A percentile compares a stretch with the other conserved stretches of the same genome.
Conservation (phyloP, 768 basidiomycete species). For the Boletus huronensis region DNA sequence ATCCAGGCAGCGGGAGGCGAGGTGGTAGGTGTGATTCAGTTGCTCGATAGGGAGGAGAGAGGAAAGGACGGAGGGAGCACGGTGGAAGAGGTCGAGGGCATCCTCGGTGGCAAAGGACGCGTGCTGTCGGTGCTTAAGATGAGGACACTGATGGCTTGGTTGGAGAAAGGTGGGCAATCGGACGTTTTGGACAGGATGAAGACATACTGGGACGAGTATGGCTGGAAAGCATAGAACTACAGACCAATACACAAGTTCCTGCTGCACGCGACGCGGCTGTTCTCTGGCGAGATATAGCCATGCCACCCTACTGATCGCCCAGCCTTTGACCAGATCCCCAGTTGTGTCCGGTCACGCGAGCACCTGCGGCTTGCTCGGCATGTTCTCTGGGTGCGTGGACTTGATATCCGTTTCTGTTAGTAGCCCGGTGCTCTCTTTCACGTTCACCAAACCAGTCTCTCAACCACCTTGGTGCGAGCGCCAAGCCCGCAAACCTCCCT, state of each 20-base stretch:
- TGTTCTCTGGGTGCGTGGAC: slow-evolving; percentile 51
- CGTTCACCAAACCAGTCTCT: slow-evolving; percentile 43
- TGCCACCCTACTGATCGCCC: slow-evolving; percentile 30
- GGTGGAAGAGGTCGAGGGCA: slow-evolving; percentile 74
- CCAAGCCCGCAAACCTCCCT: slow-evolving; percentile 40
- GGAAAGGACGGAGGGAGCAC: slow-evolving; percentile 57
- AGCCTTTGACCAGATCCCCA: slow-evolving; percentile 59
- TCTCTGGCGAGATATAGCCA: neutral
- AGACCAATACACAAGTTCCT: neutral
- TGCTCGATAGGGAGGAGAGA: slow-evolving; percentile 64
- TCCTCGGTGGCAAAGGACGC: slow-evolving; percentile 62
- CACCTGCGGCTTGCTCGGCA: slow-evolving; percentile 17
- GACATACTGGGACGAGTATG: slow-evolving; percentile 48
- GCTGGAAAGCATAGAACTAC: slow-evolving; percentile 24
- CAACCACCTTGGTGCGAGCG: slow-evolving; percentile 60
- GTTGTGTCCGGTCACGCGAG: slow-evolving; percentile 32
- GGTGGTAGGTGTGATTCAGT: slow-evolving; percentile 85
- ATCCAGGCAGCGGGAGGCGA: slow-evolving; percentile 68
- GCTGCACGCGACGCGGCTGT: too few relatives aligned
- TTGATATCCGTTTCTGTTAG: slow-evolving; percentile 50
- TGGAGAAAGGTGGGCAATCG: slow-evolving; percentile 62
- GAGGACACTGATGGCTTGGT: slow-evolving; percentile 80
- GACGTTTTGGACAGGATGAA: slow-evolving; percentile 70
- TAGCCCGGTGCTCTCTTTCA: slow-evolving; percentile 33
- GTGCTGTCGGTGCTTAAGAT: slow-evolving; percentile 82